Evolutionary conservation across 257 asterid genomes (phyloP), one percentile per base, ranked within the genome.

Genomic region (Dorcoceras hygrometricum): DNA sequence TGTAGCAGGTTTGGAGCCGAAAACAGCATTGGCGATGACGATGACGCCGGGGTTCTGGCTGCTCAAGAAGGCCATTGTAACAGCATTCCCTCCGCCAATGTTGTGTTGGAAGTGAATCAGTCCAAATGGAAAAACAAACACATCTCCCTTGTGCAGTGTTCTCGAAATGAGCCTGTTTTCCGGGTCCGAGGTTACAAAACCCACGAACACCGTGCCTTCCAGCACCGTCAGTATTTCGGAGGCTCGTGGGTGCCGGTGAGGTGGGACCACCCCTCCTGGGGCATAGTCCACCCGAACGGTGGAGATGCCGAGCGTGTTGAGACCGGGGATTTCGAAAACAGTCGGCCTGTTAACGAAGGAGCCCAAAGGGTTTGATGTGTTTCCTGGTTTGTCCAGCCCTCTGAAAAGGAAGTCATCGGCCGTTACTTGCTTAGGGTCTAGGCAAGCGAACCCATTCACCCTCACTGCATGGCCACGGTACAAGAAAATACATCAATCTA

Each of bases 231-330:
- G 51, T 10, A 83, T 51, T 66, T 83, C 86, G 1, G 88, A 11
- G 0, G 84, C 86, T 0, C 86, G 80, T 9, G 88, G 86, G 72
- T 83, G 86, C 31, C 71, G 75, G 65, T 80, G 86, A 3, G 80
- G 86, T 5, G 82, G 86, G 12, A 78, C 83, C 26, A 76, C 28
- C 16, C 86, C 88, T 0, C 29, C 55, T 0, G 82, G 88, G 5
- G 75, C 82, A 22, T 80, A 83, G 62, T 83, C 88, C 5, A 74
- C 88, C 0, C 84, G 75, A 22, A 78, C 88, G 16, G 85, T 77
- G 71, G 83, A 80, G 65, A 82, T 77, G 32, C 85, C 85, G 14
- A 83, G 79, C 16, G 88, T 78, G 80, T 83, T 80, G 74, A 80
- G 82, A 57, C 88, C 88, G 1, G 86, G 88, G 63, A 81, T 81